Base-by-base conservation (phyloP, 768 basidiomycete species). In the Amanita muscaria region DNA sequence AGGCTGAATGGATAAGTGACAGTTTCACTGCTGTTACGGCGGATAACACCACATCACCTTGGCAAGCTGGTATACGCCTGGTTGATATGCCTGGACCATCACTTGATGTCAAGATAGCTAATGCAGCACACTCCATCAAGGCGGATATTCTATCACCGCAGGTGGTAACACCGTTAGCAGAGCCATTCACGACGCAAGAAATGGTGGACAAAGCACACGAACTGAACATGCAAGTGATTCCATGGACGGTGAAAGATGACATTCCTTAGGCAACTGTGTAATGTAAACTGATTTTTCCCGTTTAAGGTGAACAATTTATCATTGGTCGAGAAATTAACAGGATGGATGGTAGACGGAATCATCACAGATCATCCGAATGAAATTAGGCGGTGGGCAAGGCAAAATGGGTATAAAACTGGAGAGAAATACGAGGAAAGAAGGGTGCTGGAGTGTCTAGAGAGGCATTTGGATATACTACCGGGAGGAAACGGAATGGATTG, bases 331-430 rank as follows among this genome's bases (percentile, higher is more conserved):
- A 68, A 78, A 50, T 56, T 88, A 33, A 46, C 80, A 27, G 67
- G 68, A 10, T 73, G 70, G 65, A 75, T 75, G 2, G 77, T 77
- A 0, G 86, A 88, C 56, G 86, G 85, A 0, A 75, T 89, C 44
- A 88, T 88, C 54, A 79, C 83, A 7, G 86, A 89, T 55, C 83
- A 79, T 57, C 81, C 87, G 3, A 61, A 67, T 36, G 62, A 72
- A 18, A 61, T 86, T 36, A 73, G 83, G 25, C 63, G 77, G 40
- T 70, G 76, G 57, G 68, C 74, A 6, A 66, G 76, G 50, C 74
- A 79, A 49, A 66, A 68, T 24, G 76, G 77, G 6, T 56, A 72
- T 7, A 53, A 60, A 0, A 72, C 80, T 21, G 73, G 78, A 2
- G 74, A 80, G 1, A 69, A 68, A 41, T 80, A 73, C 51, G 70